A percentile compares a stretch with the other conserved stretches of the same genome.
These are phyloP conservation scores for Cerrena zonata DNA, from an alignment of 1,284 basidiomycete species.

Conservation along the genomic window DNA sequence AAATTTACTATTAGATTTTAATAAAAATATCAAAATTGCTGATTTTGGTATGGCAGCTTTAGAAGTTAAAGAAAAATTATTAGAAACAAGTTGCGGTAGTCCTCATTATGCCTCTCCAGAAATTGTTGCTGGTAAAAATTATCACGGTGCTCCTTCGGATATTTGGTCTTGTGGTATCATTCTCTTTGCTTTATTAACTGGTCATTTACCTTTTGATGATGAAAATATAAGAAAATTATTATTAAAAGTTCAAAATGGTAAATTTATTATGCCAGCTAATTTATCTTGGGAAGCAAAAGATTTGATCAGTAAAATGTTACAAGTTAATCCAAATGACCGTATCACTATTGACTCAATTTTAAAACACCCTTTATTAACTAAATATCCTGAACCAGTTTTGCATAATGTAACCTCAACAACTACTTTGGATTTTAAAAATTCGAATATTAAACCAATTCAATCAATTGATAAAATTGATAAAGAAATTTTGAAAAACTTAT, in stretches of 20 bases:
- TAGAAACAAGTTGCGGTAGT: slow-evolving; percentile 94
- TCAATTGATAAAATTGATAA: too few relatives aligned
- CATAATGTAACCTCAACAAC: too few relatives aligned
- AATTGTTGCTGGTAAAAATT: slow-evolving; percentile 91
- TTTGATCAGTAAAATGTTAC: slow-evolving; percentile 77
- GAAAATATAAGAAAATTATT: slow-evolving; percentile 78
- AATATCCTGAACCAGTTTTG: too few relatives aligned
- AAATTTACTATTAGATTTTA: slow-evolving; percentile 86
- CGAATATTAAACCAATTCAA: too few relatives aligned
- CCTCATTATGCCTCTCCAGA: slow-evolving; percentile 98
- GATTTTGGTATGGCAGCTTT: slow-evolving; percentile 99
- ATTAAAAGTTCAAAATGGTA: slow-evolving; percentile 85
- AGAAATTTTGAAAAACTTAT: too few relatives aligned
- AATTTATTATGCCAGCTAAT: slow-evolving; percentile 74
- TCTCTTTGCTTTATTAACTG: slow-evolving; percentile 82
- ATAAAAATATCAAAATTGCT: slow-evolving; percentile 88
- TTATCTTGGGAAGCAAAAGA: slow-evolving; percentile 72
- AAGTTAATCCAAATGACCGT: slow-evolving; percentile 82
- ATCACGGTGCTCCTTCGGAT: slow-evolving; percentile 89
- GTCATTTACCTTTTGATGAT: slow-evolving; percentile 85
- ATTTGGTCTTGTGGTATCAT: slow-evolving; percentile 94
- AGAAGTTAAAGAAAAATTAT: slow-evolving; percentile 70
- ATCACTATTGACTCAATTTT: slow-evolving; percentile 63
- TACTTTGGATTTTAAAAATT: too few relatives aligned
- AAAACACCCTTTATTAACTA: too few relatives aligned